Evolutionary conservation across 2,329 filamentous ascomycete species (phyloP).

Genomic region (Cladorrhinum sp.): DNA sequence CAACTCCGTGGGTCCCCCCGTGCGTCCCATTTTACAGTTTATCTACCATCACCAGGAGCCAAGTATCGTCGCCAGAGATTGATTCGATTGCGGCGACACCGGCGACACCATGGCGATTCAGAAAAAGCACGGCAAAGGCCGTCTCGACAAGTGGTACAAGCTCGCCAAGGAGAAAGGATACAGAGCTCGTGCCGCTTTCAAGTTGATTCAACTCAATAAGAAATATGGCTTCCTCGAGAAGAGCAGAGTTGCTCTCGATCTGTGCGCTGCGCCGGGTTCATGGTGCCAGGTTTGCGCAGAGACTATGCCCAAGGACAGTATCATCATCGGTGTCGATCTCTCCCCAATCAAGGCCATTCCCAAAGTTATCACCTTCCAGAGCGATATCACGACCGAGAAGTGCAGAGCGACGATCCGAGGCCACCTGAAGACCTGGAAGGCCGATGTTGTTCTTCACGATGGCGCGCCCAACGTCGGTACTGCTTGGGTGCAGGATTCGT

Average conservation of each 20-base stretch:
- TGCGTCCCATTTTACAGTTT: neutral
- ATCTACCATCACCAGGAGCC: neutral
- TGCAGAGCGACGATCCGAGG: slow-evolving; percentile 84
- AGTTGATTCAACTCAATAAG: slow-evolving; percentile 96
- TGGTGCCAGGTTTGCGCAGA: slow-evolving; percentile 97
- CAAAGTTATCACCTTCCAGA: slow-evolving; percentile 90
- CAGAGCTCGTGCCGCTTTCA: slow-evolving; percentile 92
- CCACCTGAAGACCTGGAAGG: slow-evolving; percentile 94
- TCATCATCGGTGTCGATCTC: slow-evolving; percentile 93
- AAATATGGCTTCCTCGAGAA: slow-evolving; percentile 98
- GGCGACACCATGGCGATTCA: slow-evolving; percentile 78
- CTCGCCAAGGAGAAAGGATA: slow-evolving; percentile 98
- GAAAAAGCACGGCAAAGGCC: slow-evolving; percentile 98
- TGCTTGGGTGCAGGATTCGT: slow-evolving; percentile 97
- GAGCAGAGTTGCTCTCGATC: slow-evolving; percentile 92
- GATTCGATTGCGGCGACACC: slow-evolving; percentile 6
- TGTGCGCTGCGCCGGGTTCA: slow-evolving; percentile 94
- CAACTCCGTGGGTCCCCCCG: slow-evolving; percentile 7
- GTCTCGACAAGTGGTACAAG: slow-evolving; percentile 98
- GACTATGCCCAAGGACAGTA: slow-evolving; percentile 83
- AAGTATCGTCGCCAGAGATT: neutral
- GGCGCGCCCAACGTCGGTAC: slow-evolving; percentile 97
- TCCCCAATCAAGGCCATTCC: slow-evolving; percentile 95
- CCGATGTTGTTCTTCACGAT: slow-evolving; percentile 92
- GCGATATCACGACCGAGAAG: slow-evolving; percentile 96